These are phyloP conservation scores for Amyloporia xantha DNA, from an alignment of 768 basidiomycete species.

Conservation along the genomic window DNA sequence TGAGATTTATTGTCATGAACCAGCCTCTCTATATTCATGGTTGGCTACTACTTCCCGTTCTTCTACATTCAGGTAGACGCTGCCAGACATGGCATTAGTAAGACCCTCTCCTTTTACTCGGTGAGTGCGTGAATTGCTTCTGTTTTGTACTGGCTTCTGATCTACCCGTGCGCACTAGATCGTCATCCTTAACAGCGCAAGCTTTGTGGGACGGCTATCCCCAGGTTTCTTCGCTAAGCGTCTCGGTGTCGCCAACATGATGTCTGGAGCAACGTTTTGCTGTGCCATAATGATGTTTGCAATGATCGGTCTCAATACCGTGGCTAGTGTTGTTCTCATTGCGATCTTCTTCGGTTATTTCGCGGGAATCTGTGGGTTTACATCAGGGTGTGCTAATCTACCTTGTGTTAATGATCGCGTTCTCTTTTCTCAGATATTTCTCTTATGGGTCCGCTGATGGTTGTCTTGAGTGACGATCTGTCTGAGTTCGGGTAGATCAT, in stretches of 20 bases:
- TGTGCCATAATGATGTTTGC: slow-evolving; percentile 22
- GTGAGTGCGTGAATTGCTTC: slow-evolving; percentile 20
- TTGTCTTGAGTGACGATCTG: slow-evolving; percentile 13
- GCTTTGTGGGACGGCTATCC: slow-evolving; percentile 23
- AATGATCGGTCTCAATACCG: slow-evolving; percentile 24
- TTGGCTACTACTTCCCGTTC: slow-evolving; percentile 22
- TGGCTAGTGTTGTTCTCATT: slow-evolving; percentile 24
- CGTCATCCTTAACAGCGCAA: slow-evolving; percentile 26
- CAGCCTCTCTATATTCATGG: slow-evolving; percentile 13
- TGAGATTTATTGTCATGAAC: too few species aligned
- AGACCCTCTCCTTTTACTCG: neutral
- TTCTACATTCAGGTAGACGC: slow-evolving; percentile 5
- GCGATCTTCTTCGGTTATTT: slow-evolving; percentile 34
- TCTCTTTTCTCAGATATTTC: slow-evolving; percentile 26
- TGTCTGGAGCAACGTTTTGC: slow-evolving; percentile 18
- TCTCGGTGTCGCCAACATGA: slow-evolving; percentile 24
- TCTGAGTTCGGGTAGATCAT: slow-evolving; percentile 21
- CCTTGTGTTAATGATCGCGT: neutral
- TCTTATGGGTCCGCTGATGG: slow-evolving; percentile 19
- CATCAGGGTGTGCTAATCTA: neutral
- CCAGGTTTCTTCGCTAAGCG: slow-evolving; percentile 25
- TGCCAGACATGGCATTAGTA: neutral
- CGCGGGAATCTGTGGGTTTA: slow-evolving; percentile 22
- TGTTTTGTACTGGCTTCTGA: slow-evolving; percentile 17
- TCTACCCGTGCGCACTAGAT: slow-evolving; percentile 9